These are phyloP conservation scores for Phytophthora multivora DNA, from an alignment of 352 stramenopile genomes.

Conservation along the genomic window DNA sequence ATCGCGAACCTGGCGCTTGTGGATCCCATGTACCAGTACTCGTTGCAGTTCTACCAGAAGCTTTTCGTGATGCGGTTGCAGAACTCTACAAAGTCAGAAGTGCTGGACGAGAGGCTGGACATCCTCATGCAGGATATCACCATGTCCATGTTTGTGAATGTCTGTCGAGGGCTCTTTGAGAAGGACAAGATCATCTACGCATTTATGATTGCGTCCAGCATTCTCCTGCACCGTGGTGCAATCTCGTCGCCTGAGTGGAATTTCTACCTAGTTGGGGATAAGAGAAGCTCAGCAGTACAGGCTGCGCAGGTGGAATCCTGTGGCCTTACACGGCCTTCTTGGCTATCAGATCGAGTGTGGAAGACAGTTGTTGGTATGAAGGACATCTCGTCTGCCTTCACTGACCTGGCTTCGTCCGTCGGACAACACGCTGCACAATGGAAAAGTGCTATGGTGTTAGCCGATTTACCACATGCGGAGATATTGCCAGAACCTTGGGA, in stretches of 20 bases:
- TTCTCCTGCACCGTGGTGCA: slow-evolving; percentile 74
- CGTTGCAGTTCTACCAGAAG: slow-evolving; percentile 94
- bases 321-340: slow-evolving; percentile 49
- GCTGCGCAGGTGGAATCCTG: slow-evolving; percentile 37
- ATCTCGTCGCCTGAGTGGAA: slow-evolving; percentile 85
- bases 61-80: slow-evolving; percentile 92
- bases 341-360: slow-evolving; percentile 84
- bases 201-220: slow-evolving; percentile 92
- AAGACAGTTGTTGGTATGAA: slow-evolving; percentile 72
- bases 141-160: slow-evolving; percentile 93
- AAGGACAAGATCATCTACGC: slow-evolving; percentile 96
- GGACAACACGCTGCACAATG: slow-evolving; percentile 56
- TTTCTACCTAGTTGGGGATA: slow-evolving; percentile 90
- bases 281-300: slow-evolving; percentile 63
- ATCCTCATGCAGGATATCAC: slow-evolving; percentile 94
- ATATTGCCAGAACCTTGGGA: slow-evolving; percentile 75
- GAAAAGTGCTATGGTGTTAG: slow-evolving; percentile 79
- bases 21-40: slow-evolving; percentile 96
- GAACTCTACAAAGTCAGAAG: slow-evolving; percentile 79
- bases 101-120: slow-evolving; percentile 79
- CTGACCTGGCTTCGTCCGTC: slow-evolving; percentile 51
- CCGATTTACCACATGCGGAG: slow-evolving; percentile 77
- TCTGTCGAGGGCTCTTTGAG: slow-evolving; percentile 94
- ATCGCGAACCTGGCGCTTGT: slow-evolving; percentile 92
- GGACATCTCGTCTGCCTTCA: slow-evolving; percentile 64